Evolutionary conservation across 1,284 basidiomycete species (phyloP).

Genomic region (Fomitiporia mediterranea): DNA sequence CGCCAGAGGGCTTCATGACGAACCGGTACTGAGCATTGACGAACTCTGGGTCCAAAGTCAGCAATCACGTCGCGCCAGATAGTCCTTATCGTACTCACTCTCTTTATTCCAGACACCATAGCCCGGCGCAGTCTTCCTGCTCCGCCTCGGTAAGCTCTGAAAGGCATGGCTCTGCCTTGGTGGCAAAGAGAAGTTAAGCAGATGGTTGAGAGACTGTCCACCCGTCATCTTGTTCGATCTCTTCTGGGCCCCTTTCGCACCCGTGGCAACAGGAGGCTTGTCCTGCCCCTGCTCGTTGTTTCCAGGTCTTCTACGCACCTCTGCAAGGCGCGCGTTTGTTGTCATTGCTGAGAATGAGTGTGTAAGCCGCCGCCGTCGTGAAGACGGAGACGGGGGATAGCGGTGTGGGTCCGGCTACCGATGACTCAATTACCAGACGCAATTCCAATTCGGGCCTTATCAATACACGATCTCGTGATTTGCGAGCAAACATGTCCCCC

Average conservation of each 20-base stretch:
- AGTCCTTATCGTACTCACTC: slow-evolving; percentile 49
- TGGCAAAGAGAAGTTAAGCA: slow-evolving; percentile 82
- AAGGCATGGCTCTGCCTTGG: slow-evolving; percentile 62
- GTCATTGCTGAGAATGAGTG: background rate
- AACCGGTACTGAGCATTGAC: slow-evolving; percentile 94
- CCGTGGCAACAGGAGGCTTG: slow-evolving; percentile 1
- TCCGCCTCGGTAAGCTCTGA: slow-evolving; percentile 62
- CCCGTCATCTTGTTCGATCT: slow-evolving; percentile 59
- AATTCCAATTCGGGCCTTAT: background rate
- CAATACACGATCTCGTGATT: background rate
- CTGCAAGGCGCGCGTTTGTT: background rate
- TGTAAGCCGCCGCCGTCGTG: slow-evolving; percentile 15
- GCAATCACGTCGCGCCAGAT: slow-evolving; percentile 18
- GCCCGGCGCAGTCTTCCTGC: slow-evolving; percentile 56
- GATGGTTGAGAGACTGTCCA: slow-evolving; percentile 64
- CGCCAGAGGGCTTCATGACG: slow-evolving; percentile 86
- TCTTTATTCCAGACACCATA: slow-evolving; percentile 81
- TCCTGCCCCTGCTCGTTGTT: background rate
- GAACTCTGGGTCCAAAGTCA: slow-evolving; percentile 52
- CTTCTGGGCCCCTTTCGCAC: slow-evolving; percentile 36
- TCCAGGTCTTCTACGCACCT: background rate
- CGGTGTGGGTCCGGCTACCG: background rate
- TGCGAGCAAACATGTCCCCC: too few relatives aligned
- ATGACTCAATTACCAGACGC: slow-evolving; percentile 12
- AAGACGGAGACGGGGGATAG: slow-evolving; percentile 12